Base-by-base conservation (phyloP, 2,329 filamentous ascomycete species). In the Ilyonectria sp. region DNA sequence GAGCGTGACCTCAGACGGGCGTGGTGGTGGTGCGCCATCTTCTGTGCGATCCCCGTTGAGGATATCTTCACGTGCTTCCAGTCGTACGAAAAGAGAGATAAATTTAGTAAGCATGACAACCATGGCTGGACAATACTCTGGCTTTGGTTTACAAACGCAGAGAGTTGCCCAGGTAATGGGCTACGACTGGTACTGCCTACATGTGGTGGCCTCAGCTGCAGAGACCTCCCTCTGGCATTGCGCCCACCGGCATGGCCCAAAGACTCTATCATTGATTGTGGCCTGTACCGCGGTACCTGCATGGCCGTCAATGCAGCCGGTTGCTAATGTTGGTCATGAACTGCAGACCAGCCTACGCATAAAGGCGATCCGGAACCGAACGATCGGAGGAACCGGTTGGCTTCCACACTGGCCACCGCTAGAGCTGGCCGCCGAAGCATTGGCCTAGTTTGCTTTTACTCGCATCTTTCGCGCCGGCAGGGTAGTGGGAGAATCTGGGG, bases 231-330 rank as follows among this genome's bases (percentile, higher is more conserved):
- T 43, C 15, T 43, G 40, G 17, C 40, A 43, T 37, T 13, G 50
- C 50, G 50, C 40, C 40, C 40, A 7, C 17, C 40, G 8, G 19
- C 40, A 19, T 43, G 40, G 40, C 2, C 50, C 50, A 54, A n/a
- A n/a, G 17, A 17, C 31, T 35, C 19, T 21, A 17, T 31, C 10
- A 37, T 37, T 37, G 50, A 54, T 7, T 37, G 31, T 33, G 31
- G 15, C 50, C 50, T 54, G n/a, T 29, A 46, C 33, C 33, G 49
- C 47, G 23, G 23, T 17, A 50, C 47, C 21, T 31, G 23, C 23
- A 40, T 52, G 46, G 17, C 33, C 19, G 44, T 52, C 57, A 50
- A 44, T 60, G 57, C 57, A 60, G 26, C 46, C 8, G 46, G 31
- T 52, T 29, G 31, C 46, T 31, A 26, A 11, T 8, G 31, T n/a